A percentile compares a stretch with the other conserved stretches of the same genome.
These are phyloP conservation scores for Cutaneotrichosporon arboriforme DNA, from an alignment of 1,284 basidiomycete genomes.

Conservation along the genomic window DNA sequence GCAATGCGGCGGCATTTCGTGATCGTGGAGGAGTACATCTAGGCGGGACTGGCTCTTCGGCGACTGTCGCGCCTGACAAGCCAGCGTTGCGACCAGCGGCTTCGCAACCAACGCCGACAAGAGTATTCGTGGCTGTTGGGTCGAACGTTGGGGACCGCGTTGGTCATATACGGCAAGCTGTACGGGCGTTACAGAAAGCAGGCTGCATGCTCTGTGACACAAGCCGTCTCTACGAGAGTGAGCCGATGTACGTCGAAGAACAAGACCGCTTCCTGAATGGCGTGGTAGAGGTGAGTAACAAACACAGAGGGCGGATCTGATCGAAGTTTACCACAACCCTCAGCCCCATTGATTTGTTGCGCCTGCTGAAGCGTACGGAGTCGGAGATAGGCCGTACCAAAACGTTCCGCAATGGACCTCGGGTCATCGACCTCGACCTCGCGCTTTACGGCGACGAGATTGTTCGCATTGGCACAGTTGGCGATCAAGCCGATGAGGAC, in stretches of 20 bases:
- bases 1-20: slow-evolving; percentile 50
- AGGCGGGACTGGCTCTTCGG: not conserved
- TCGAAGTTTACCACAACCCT: slow-evolving; percentile 61
- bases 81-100: not conserved
- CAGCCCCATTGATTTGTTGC: slow-evolving; percentile 59
- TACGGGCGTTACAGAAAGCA: slow-evolving; percentile 42
- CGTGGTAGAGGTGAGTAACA: slow-evolving; percentile 65
- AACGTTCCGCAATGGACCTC: slow-evolving; percentile 77
- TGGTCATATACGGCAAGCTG: slow-evolving; percentile 71
- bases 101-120: not conserved
- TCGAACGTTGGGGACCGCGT: slow-evolving; percentile 87
- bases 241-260: slow-evolving; percentile 91
- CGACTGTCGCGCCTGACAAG: not conserved
- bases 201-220: slow-evolving; percentile 61
- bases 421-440: slow-evolving; percentile 87
- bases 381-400: slow-evolving; percentile 70
- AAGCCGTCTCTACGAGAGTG: slow-evolving; percentile 88
- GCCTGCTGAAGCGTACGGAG: slow-evolving; percentile 71
- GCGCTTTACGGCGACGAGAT: slow-evolving; percentile 66
- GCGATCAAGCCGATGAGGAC: slow-evolving; percentile 51
- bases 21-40: slow-evolving; percentile 9
- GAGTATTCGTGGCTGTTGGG: slow-evolving; percentile 72
- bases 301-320: not conserved
- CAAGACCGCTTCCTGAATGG: slow-evolving; percentile 89
- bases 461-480: slow-evolving; percentile 56